phyloP scores from a whole-genome alignment of 2,329 filamentous ascomycete species.

The Cordyceps sp. region DNA sequence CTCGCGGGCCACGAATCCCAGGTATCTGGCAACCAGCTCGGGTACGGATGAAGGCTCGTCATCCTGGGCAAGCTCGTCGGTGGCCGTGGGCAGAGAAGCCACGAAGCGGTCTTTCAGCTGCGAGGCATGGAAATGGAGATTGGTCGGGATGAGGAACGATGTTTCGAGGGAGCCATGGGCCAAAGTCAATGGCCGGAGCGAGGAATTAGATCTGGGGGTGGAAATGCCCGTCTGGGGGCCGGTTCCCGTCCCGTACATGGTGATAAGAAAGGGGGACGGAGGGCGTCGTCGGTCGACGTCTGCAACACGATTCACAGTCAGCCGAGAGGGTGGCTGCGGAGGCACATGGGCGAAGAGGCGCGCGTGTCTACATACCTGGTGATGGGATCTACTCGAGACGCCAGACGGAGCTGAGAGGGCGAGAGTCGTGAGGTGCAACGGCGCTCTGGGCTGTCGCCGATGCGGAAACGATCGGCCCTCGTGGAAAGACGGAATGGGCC shows the following conservation, averaged over 20 bases:
- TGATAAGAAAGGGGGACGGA: too few relatives aligned
- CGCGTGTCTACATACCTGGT: too few relatives aligned
- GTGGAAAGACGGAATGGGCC: neutral
- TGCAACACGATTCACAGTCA: constrained; percentile 6
- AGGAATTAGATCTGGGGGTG: constrained; percentile 85
- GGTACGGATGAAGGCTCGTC: constrained; percentile 94
- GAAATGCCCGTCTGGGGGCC: constrained; percentile 91
- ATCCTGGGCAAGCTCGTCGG: constrained; percentile 93
- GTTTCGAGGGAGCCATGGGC: constrained; percentile 91
- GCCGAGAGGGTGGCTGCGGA: too few relatives aligned
- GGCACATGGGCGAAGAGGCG: too few relatives aligned
- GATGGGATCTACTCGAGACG: constrained; percentile 2
- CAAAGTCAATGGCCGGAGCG: constrained; percentile 79
- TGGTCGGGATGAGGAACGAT: constrained; percentile 87
- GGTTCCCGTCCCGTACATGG: constrained; percentile 73
- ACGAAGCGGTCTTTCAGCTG: constrained; percentile 87
- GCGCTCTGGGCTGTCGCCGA: constrained; percentile 1
- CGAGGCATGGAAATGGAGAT: constrained; percentile 87
- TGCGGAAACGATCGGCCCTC: constrained; percentile 2
- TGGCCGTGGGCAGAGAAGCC: constrained; percentile 70
- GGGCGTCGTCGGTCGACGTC: constrained; percentile 26
- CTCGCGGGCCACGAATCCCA: constrained; percentile 77
- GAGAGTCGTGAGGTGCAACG: constrained; percentile 1
- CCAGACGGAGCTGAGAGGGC: constrained; percentile 5
- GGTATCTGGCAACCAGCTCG: constrained; percentile 84